A percentile compares a stretch with the other conserved stretches of the same genome.
phyloP scores from a whole-genome alignment of 192 early-diverging fungal species.

The Glomus cerebriforme region DNA sequence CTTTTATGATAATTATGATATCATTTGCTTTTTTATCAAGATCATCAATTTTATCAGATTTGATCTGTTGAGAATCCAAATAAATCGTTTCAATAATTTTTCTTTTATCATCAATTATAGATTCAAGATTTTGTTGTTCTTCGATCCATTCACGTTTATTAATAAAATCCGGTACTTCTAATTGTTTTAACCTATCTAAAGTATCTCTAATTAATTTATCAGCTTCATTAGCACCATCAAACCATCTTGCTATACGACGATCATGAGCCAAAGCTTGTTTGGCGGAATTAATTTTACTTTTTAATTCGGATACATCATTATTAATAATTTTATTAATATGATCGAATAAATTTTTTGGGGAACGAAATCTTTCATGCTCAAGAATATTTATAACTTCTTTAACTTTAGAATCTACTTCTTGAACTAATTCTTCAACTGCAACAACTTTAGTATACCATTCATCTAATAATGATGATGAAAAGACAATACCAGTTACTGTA shows the following conservation, averaged over 20 bases:
- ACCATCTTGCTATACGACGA: constrained; percentile 30
- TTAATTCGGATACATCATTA: not conserved
- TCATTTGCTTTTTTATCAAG: constrained; percentile 25
- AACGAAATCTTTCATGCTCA: constrained; percentile 4
- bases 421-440: constrained; percentile 21
- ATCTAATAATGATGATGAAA: constrained; percentile 28
- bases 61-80: not conserved
- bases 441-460: constrained; percentile 33
- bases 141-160: constrained; percentile 28
- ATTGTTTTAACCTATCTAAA: constrained; percentile 17
- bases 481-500: constrained; percentile 28
- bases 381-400: constrained; percentile 9
- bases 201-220: constrained; percentile 20
- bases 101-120: constrained; percentile 2
- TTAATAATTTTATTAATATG: constrained; percentile 9
- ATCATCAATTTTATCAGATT: constrained; percentile 13
- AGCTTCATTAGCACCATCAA: constrained; percentile 26
- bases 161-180: constrained; percentile 31
- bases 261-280: constrained; percentile 19
- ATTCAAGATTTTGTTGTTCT: constrained; percentile 19
- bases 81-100: constrained; percentile 4
- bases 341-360: not conserved
- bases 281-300: constrained; percentile 5
- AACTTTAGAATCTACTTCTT: constrained; percentile 9
- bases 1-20: constrained; percentile 10